Base-by-base conservation (phyloP, 176 grass and related monocot species). In the Oryza nivara region DNA sequence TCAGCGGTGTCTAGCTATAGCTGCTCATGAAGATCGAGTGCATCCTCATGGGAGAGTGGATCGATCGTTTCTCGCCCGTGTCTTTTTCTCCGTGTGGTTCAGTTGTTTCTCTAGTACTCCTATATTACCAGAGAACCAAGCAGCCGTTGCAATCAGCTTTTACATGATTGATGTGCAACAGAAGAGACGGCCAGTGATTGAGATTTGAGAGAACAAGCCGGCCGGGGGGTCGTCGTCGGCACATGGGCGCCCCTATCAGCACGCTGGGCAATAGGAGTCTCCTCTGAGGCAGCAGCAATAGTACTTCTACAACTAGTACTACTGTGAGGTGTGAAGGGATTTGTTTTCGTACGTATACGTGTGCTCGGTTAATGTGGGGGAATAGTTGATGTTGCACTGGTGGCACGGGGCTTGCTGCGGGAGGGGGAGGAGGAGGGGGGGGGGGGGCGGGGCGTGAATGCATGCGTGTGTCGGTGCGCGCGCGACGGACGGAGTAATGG, bases 121-220 rank as follows among this genome's bases (percentile, higher is more conserved):
- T 26, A 26, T 28, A 28, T 28, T 28, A 28, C 28, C 30, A 32
- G 30, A 32, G n/a, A 63, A 22, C 58, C n/a, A 64, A 41, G 19
- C 51, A n/a, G 82, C 45, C 16, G 44, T 15, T 51, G 22, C 78
- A n/a, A n/a, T 1, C 47, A 76, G 77, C 65, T 26, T 85, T 45
- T 65, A 10, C 72, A 72, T 56, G 83, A 85, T 77, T 89, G 77
- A 84, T 75, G 70, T 46, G 65, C 51, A 47, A 20, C 60, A n/a
- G 14, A 48, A 26, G 49, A 7, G 38, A 36, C 41, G 7, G 26
- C 28, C 20, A 48, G 2, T 22, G 70, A 13, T 8, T 15, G 20
- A 45, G 65, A 68, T 7, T 4, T 15, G 20, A 45, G 28, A 68
- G 65, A 68, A 32, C 14, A 23, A 20, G 73, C 73, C 3, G 16